Evolutionary conservation across 257 asterid species (phyloP).

Genomic region (Lavandula angustifolia): DNA sequence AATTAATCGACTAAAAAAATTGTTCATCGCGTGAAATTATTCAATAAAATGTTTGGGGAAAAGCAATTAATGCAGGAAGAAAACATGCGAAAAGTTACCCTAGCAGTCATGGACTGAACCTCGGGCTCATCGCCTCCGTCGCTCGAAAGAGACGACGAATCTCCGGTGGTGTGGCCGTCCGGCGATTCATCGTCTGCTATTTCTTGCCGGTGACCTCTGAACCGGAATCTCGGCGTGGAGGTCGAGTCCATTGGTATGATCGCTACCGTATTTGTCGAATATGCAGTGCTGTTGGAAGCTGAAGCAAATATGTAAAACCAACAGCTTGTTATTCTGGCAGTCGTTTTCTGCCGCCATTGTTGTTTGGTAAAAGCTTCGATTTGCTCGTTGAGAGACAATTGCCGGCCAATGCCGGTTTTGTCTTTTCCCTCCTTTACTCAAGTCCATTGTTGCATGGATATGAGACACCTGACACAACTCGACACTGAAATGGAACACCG

Average conservation of each 20-base stretch:
- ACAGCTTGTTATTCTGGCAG: conserved; percentile 10
- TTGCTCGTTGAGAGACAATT: conserved; percentile 36
- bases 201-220: conserved; percentile 54
- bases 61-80: not conserved
- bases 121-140: conserved; percentile 45
- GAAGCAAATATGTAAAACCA: not conserved
- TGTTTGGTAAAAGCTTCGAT: conserved; percentile 48
- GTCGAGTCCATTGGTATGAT: conserved; percentile 38
- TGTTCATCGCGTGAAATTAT: not conserved
- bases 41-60: not conserved
- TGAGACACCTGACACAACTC: no score
- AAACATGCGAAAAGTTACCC: conserved; percentile 40
- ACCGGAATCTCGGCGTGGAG: conserved; percentile 51
- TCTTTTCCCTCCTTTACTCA: not conserved
- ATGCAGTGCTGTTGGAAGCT: conserved; percentile 1
- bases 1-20: not conserved
- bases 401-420: conserved; percentile 35
- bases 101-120: conserved; percentile 78
- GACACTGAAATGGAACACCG: no score
- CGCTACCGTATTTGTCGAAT: conserved; percentile 1
- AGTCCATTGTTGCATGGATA: no score
- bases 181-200: conserved; percentile 37
- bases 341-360: conserved; percentile 42
- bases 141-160: conserved; percentile 51
- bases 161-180: conserved; percentile 40